Evolutionary conservation across 805 yeast genomes (phyloP).

Genomic region (Candida pseudoglaebosa): DNA sequence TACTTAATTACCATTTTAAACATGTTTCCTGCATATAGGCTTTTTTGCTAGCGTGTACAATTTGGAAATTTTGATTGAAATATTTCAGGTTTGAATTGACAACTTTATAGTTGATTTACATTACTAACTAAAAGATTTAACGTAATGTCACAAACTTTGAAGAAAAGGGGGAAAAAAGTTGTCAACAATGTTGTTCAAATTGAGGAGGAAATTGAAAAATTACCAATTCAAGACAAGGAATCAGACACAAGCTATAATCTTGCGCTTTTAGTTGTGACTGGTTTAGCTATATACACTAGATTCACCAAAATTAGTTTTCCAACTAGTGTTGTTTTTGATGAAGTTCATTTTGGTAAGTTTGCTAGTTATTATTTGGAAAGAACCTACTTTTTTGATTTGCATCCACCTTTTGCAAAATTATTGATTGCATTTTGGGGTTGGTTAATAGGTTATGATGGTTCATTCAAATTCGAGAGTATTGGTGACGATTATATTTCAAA

Average conservation of each 20-base stretch:
- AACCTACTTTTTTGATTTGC: constrained; percentile 92
- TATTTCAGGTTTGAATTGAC: neutral
- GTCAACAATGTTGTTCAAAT: constrained; percentile 4
- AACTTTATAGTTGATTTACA: neutral
- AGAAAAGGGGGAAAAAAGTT: constrained; percentile 24
- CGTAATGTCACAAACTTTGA: constrained; percentile 25
- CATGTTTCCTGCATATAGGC: neutral
- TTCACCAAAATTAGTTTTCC: constrained; percentile 63
- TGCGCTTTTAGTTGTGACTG: constrained; percentile 37
- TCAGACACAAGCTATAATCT: constrained; percentile 28
- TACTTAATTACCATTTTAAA: neutral
- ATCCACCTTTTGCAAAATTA: constrained; percentile 96
- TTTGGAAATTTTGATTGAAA: neutral
- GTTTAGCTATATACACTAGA: constrained; percentile 47
- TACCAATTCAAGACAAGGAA: constrained; percentile 15
- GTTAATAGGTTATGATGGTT: constrained; percentile 86
- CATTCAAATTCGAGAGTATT: constrained; percentile 84
- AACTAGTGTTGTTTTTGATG: constrained; percentile 77
- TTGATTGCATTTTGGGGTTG: constrained; percentile 88
- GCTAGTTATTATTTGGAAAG: constrained; percentile 84
- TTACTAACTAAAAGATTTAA: neutral
- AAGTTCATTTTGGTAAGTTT: constrained; percentile 83
- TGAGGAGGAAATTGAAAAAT: constrained; percentile 5
- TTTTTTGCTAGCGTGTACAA: constrained; percentile 1
- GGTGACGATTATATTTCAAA: constrained; percentile 78